A percentile compares a stretch with the other conserved stretches of the same genome.
These are phyloP conservation scores for Solanum virginianum DNA, from an alignment of 257 asterid genomes.

Conservation along the genomic window DNA sequence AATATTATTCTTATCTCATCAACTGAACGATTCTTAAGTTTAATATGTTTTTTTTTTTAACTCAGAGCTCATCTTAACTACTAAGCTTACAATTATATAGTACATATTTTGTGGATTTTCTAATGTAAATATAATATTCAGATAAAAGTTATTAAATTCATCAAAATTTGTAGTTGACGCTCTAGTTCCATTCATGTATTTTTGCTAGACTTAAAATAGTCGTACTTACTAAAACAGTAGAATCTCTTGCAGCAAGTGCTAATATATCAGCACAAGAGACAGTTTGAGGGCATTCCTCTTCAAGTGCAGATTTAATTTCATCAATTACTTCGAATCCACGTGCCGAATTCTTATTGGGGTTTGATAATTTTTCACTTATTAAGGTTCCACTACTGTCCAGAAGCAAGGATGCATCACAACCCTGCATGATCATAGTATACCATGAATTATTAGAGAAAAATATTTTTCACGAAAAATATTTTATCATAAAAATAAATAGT, in stretches of 20 bases:
- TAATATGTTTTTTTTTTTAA: too few species aligned
- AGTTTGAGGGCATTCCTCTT: conserved; percentile 30
- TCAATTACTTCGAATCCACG: conserved; percentile 43
- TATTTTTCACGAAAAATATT: background rate
- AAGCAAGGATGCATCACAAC: conserved; percentile 49
- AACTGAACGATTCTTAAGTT: too few species aligned
- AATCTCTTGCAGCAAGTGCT: conserved; percentile 41
- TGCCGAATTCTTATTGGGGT: conserved; percentile 33
- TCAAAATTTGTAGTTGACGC: too few species aligned
- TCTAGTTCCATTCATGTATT: too few species aligned
- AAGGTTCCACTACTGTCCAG: conserved; percentile 21
- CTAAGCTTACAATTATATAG: background rate
- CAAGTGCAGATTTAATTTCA: conserved; percentile 24
- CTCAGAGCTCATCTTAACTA: background rate
- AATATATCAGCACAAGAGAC: conserved; percentile 45
- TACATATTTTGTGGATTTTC: too few species aligned
- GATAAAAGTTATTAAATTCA: too few species aligned
- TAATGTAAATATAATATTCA: too few species aligned
- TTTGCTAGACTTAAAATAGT: background rate
- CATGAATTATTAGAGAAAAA: background rate
- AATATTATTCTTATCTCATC: too few species aligned
- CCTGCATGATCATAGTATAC: conserved; percentile 14
- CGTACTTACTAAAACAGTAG: conserved; percentile 24
- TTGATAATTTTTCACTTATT: conserved; percentile 28
- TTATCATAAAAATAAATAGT: background rate